Conservation (phyloP, 2,329 filamentous ascomycete genomes). For the Ophiocordyceps robertsii region DNA sequence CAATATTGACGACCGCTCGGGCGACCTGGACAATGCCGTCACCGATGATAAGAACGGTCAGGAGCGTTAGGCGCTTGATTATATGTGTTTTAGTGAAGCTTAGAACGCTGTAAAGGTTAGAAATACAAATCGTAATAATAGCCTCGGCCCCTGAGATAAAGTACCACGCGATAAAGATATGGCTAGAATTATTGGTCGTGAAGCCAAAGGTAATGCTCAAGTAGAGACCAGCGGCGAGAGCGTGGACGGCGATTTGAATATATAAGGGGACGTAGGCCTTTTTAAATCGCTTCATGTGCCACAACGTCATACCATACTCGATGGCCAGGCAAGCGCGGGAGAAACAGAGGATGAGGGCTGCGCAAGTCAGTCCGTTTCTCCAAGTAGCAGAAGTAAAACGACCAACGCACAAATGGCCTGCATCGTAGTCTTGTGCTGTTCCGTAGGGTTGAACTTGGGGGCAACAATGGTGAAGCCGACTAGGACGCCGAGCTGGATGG, state of each 20-base stretch:
- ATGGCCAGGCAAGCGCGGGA: constrained; percentile 37
- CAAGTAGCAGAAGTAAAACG: neutral
- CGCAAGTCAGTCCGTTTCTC: neutral
- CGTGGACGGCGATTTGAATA: constrained; percentile 21
- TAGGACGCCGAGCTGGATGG: neutral
- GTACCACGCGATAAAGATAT: constrained; percentile 34
- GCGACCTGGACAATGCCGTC: constrained; percentile 50
- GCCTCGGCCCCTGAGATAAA: constrained; percentile 39
- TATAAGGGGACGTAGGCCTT: constrained; percentile 20
- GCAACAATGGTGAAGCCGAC: neutral
- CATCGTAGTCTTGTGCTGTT: neutral
- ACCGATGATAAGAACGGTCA: constrained; percentile 54
- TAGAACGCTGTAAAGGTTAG: constrained; percentile 39
- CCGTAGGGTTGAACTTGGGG: neutral
- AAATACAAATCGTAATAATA: constrained; percentile 35
- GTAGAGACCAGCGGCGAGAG: constrained; percentile 22
- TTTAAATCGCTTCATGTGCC: constrained; percentile 26
- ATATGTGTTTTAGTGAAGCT: constrained; percentile 50
- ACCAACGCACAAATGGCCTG: neutral
- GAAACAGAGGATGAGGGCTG: constrained; percentile 32
- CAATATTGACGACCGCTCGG: constrained; percentile 35
- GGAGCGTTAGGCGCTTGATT: constrained; percentile 47
- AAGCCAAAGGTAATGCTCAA: constrained; percentile 28
- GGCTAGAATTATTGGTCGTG: constrained; percentile 15
- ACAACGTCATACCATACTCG: constrained; percentile 36